phyloP scores from a whole-genome alignment of 495 filamentous ascomycete species.

The Astrothelium subdiscretum region DNA sequence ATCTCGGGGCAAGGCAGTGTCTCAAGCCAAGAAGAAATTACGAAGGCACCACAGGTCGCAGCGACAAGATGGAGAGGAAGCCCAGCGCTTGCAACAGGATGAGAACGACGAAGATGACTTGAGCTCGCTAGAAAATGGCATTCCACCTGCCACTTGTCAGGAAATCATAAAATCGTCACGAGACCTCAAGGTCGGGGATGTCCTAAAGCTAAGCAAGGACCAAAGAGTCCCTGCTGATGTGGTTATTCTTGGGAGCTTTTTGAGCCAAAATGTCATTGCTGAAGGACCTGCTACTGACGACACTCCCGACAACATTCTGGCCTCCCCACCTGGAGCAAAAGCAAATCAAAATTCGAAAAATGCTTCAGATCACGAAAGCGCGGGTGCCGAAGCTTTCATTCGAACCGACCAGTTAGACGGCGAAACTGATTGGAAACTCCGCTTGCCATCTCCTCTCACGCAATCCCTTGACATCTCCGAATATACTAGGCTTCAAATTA shows the following conservation, averaged over 20 bases:
- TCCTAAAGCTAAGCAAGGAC: constrained; percentile 81
- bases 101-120: constrained; percentile 29
- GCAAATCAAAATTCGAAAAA: constrained; percentile 9
- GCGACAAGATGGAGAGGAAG: constrained; percentile 8
- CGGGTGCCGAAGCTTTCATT: constrained; percentile 82
- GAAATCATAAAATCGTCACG: constrained; percentile 69
- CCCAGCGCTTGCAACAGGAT: constrained; percentile 26
- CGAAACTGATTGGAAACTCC: constrained; percentile 98
- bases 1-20: constrained; percentile 7
- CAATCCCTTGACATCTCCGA: constrained; percentile 59
- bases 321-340: neutral
- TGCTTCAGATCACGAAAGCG: constrained; percentile 9
- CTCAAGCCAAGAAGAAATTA: constrained; percentile 13
- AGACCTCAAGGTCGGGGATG: constrained; percentile 91
- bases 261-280: constrained; percentile 42
- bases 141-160: constrained; percentile 34
- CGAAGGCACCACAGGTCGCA: constrained; percentile 24
- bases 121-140: constrained; percentile 30
- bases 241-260: constrained; percentile 76
- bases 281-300: constrained; percentile 22
- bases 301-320: constrained; percentile 6
- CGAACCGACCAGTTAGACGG: constrained; percentile 96
- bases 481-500: constrained; percentile 61
- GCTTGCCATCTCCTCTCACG: constrained; percentile 71
- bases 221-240: constrained; percentile 91